Conservation (phyloP, 1,284 basidiomycete genomes). For the Austroboletus olivaceoglutinosus region DNA sequence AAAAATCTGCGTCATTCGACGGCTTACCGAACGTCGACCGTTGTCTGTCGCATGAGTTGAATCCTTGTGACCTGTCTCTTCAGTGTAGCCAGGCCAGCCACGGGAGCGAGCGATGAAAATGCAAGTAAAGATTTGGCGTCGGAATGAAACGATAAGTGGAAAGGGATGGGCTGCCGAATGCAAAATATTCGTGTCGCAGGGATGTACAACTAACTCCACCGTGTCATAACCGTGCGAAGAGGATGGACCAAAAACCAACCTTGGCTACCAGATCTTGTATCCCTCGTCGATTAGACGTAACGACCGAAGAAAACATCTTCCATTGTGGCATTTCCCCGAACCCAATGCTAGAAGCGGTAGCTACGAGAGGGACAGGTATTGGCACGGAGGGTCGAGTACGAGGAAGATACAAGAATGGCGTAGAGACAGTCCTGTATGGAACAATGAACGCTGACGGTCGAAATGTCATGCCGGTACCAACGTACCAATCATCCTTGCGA, state of each 20-base stretch:
- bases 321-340: constrained; percentile 49
- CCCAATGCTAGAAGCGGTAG: constrained; percentile 31
- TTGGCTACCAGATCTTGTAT: constrained; percentile 44
- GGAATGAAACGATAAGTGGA: constrained; percentile 59
- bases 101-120: constrained; percentile 58
- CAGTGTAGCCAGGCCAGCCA: constrained; percentile 33
- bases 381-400: constrained; percentile 58
- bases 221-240: neutral
- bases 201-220: constrained; percentile 44
- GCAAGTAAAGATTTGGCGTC: constrained; percentile 53
- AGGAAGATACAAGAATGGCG: constrained; percentile 63
- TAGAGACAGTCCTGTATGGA: constrained; percentile 48
- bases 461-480: constrained; percentile 10
- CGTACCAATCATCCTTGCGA: constrained; percentile 48
- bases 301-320: constrained; percentile 46
- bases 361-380: constrained; percentile 47
- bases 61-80: constrained; percentile 51
- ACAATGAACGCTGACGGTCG: constrained; percentile 1
- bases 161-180: constrained; percentile 59
- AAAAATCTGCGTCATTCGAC: neutral
- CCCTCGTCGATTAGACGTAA: constrained; percentile 38
- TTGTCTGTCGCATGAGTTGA: constrained; percentile 62
- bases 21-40: constrained; percentile 61
- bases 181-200: constrained; percentile 59
- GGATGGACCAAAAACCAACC: constrained; percentile 27